A percentile compares a stretch with the other conserved stretches of the same genome.
Evolutionary conservation across 768 basidiomycete genomes (phyloP).

Genomic region (Hemileccinum impolitum): DNA sequence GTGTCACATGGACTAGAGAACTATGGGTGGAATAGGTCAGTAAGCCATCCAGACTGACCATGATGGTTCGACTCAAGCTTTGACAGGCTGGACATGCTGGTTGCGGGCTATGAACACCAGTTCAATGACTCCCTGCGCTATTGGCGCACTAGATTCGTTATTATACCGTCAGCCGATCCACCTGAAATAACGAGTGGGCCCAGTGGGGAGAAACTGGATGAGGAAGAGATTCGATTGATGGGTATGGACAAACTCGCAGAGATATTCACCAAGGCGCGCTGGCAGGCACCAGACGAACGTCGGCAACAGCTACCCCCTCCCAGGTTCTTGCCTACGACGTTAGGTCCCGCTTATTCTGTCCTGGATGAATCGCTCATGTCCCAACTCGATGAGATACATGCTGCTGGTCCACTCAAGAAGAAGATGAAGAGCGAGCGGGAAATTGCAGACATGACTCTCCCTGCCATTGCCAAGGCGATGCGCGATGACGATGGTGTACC

Average conservation of each 20-base stretch:
- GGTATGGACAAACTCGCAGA: constrained; percentile 93
- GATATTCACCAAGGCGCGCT: constrained; percentile 79
- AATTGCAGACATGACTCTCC: constrained; percentile 60
- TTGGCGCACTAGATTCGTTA: constrained; percentile 91
- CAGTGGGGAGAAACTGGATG: constrained; percentile 71
- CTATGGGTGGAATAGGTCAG: constrained; percentile 84
- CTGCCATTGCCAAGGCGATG: constrained; percentile 77
- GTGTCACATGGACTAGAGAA: constrained; percentile 75
- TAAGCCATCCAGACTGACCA: background rate
- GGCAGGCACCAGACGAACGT: constrained; percentile 52
- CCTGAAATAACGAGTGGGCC: constrained; percentile 54
- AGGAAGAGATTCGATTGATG: constrained; percentile 82
- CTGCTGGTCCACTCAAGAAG: constrained; percentile 68
- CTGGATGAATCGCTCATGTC: constrained; percentile 76
- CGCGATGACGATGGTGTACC: constrained; percentile 78
- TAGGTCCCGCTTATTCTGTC: constrained; percentile 77
- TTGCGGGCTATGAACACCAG: constrained; percentile 77
- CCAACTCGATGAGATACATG: constrained; percentile 78
- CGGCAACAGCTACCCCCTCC: constrained; percentile 52
- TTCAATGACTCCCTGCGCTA: constrained; percentile 83
- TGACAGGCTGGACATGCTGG: constrained; percentile 76
- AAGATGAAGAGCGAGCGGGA: constrained; percentile 79
- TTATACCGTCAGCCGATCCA: constrained; percentile 81
- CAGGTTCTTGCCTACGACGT: constrained; percentile 79
- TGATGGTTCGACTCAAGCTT: background rate